Conservation (phyloP, 2,329 filamentous ascomycete genomes). For the Talaromyces sp. region DNA sequence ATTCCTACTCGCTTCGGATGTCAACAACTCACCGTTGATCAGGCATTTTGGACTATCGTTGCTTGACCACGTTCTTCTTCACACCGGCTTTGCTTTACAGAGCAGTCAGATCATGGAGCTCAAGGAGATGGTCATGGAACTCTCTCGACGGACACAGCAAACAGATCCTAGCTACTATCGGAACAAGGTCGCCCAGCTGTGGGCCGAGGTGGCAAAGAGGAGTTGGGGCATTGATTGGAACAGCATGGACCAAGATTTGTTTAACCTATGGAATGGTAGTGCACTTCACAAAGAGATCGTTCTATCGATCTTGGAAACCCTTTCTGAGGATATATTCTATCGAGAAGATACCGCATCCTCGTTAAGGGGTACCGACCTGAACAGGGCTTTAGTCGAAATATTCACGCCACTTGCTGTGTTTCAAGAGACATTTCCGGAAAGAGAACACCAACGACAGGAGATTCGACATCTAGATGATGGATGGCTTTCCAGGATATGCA, state of each 20-base stretch:
- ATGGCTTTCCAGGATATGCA: conserved; percentile 75
- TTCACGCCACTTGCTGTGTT: conserved; percentile 78
- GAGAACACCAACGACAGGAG: conserved; percentile 60
- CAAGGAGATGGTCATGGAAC: conserved; percentile 70
- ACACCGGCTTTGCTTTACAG: conserved; percentile 73
- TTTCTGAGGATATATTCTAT: conserved; percentile 92
- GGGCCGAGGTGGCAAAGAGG: conserved; percentile 91
- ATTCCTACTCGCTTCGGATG: conserved; percentile 74
- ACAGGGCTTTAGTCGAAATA: conserved; percentile 87
- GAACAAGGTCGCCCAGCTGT: conserved; percentile 91
- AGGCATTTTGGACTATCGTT: conserved; percentile 92
- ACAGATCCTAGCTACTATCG: conserved; percentile 77
- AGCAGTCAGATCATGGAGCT: conserved; percentile 64
- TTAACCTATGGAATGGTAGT: conserved; percentile 68
- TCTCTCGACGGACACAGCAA: conserved; percentile 67
- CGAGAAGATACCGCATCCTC: conserved; percentile 83
- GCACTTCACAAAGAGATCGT: conserved; percentile 77
- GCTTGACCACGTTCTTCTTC: conserved; percentile 82
- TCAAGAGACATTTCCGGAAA: conserved; percentile 68
- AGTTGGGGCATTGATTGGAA: conserved; percentile 91
- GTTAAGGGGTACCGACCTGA: conserved; percentile 76
- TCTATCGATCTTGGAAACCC: conserved; percentile 78
- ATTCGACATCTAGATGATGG: conserved; percentile 78
- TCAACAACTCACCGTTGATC: conserved; percentile 71
- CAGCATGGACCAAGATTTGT: conserved; percentile 83